These are phyloP conservation scores for Aspergillus fumigatus DNA, from an alignment of 2,329 filamentous ascomycete genomes.

Conservation along the genomic window DNA sequence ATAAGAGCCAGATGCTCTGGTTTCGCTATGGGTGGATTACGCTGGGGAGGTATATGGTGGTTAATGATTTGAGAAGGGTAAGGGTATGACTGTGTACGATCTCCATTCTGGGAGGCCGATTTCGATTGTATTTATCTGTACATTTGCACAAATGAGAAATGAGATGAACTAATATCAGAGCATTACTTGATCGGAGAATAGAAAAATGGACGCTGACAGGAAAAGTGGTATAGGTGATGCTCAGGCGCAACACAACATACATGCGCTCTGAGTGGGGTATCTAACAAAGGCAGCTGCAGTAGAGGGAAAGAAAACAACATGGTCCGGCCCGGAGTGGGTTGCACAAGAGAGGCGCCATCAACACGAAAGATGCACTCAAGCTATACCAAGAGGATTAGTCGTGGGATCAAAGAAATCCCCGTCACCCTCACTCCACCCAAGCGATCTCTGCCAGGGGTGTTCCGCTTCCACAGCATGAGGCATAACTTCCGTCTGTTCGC, in stretches of 20 bases:
- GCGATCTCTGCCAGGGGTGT: background rate
- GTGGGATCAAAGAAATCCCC: background rate
- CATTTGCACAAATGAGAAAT: background rate
- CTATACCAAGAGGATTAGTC: background rate
- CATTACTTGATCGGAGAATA: background rate
- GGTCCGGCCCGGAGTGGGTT: background rate
- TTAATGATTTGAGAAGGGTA: conserved; percentile 76
- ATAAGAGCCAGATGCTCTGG: conserved; percentile 97
- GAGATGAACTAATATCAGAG: background rate
- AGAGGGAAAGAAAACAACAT: background rate
- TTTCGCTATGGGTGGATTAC: conserved; percentile 95
- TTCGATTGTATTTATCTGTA: background rate
- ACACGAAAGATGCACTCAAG: background rate
- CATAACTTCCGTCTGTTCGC: background rate
- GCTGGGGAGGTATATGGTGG: conserved; percentile 86
- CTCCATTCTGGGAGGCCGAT: background rate
- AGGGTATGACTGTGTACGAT: conserved; percentile 32
- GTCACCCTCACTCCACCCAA: background rate
- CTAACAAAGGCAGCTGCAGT: background rate
- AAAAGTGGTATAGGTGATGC: background rate
- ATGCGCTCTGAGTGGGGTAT: background rate
- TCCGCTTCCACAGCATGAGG: background rate
- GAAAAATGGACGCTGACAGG: background rate
- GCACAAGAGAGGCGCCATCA: background rate
- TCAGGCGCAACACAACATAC: background rate